Evolutionary conservation across 2,329 filamentous ascomycete species (phyloP), one percentile per base, ranked within the genome.

Genomic region (Calonectria honghensis): DNA sequence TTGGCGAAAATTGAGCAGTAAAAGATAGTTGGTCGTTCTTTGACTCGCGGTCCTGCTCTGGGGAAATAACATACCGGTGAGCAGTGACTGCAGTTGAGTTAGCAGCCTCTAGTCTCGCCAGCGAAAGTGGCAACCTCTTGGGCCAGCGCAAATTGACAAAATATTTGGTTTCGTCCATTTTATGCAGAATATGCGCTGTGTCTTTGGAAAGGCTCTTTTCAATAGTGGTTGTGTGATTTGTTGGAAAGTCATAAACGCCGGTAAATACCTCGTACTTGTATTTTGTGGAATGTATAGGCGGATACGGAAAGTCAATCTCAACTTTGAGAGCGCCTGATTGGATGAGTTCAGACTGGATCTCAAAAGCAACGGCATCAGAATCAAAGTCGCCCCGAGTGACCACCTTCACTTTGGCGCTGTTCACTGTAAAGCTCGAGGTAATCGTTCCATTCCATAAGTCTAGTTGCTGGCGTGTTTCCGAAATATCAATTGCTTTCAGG

Each of bases 211-310:
- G 80, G 4, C 63, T 67, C 0, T 63, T 48, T 2, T 75, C 45
- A 3, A 83, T 76, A 3, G 72, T 78, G 0, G 86, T 87, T 0
- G 82, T 85, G 68, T 88, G 87, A 35, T 86, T 85, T 6, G 79
- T 69, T 0, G 84, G 83, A 24, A 85, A 85, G 24, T 87, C 83
- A 32, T 85, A 86, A 6, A 84, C 80, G 0, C 86, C 87, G 0
- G 84, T 85, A 39, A 87, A 88, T 2, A 86, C 83, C 14, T 86
- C 85, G 63, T 88, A 88, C 72, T 88, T 88, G 74, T 86, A 86
- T n/a, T 82, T 81, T 4, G 83, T 83, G 2, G 81, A 81, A 54
- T 86, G 84, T 2, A 86, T 81, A 1, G 85, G 85, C 0, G 85
- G 85, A 52, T 87, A 88, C 0, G 86, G 86, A 66, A 86, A 88